Evolutionary conservation across 2,329 filamentous ascomycete species (phyloP).

Genomic region (Lecanosticta acicola): DNA sequence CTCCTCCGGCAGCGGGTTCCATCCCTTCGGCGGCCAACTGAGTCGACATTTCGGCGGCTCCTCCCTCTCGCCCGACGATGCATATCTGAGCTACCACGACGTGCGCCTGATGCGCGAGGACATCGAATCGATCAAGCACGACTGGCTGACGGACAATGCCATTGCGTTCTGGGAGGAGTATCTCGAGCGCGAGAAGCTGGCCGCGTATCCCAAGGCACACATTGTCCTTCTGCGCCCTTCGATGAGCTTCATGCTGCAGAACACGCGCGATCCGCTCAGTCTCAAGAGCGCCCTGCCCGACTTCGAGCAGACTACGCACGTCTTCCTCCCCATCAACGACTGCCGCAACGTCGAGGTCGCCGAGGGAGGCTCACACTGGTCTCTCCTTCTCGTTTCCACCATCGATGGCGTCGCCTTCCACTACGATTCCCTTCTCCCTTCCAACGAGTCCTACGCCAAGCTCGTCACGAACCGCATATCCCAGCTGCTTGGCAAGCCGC

Average conservation of each 20-base stretch:
- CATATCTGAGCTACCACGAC: constrained; percentile 61
- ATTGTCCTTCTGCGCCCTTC: constrained; percentile 87
- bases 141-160: constrained; percentile 97
- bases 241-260: constrained; percentile 88
- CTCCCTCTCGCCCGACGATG: constrained; percentile 55
- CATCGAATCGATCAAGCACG: constrained; percentile 77
- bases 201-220: constrained; percentile 70
- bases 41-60: constrained; percentile 48
- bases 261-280: constrained; percentile 54
- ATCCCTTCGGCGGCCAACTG: constrained; percentile 50
- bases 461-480: constrained; percentile 64
- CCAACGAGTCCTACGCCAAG: constrained; percentile 69
- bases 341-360: constrained; percentile 66
- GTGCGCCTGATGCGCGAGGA: constrained; percentile 76
- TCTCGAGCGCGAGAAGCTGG: constrained; percentile 82
- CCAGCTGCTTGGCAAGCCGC: constrained; percentile 57
- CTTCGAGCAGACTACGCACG: constrained; percentile 75
- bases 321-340: constrained; percentile 95
- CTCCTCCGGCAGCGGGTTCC: constrained; percentile 38
- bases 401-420: constrained; percentile 92
- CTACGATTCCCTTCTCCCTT: constrained; percentile 78
- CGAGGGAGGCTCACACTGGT: constrained; percentile 95
- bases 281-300: constrained; percentile 68
- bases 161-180: constrained; percentile 98
- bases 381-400: constrained; percentile 78